A percentile compares a stretch with the other conserved stretches of the same genome.
These are phyloP conservation scores for Lipomyces sp. DNA, from an alignment of 805 yeast species.

Conservation along the genomic window DNA sequence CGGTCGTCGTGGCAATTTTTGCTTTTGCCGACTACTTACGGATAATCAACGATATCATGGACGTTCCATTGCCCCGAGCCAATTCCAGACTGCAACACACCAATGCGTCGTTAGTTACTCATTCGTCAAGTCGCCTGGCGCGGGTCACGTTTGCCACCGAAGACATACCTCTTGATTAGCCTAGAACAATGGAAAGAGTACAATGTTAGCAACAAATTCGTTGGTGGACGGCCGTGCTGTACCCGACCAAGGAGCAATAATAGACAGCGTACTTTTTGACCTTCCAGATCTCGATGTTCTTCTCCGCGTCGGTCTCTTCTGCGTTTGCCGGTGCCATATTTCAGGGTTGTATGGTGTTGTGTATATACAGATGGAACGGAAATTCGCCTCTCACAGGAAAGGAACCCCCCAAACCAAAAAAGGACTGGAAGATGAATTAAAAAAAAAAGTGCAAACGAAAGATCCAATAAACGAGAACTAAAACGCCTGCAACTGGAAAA, in stretches of 20 bases:
- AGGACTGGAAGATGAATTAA: too few relatives aligned
- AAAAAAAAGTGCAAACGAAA: too few relatives aligned
- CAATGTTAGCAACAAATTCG: neutral
- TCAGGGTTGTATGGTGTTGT: too few relatives aligned
- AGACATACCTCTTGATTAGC: slow-evolving; percentile 36
- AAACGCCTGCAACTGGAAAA: too few relatives aligned
- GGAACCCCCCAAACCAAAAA: too few relatives aligned
- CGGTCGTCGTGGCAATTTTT: slow-evolving; percentile 35
- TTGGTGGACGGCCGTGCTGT: slow-evolving; percentile 36
- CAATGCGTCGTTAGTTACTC: neutral
- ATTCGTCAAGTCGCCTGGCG: neutral
- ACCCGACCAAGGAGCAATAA: neutral
- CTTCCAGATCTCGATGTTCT: slow-evolving; percentile 98
- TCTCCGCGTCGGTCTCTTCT: slow-evolving; percentile 74
- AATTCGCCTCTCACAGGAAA: too few relatives aligned
- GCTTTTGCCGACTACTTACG: slow-evolving; percentile 16
- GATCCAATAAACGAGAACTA: too few relatives aligned
- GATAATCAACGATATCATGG: slow-evolving; percentile 94
- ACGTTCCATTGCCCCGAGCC: slow-evolving; percentile 98
- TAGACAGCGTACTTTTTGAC: slow-evolving; percentile 60
- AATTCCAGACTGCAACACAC: slow-evolving; percentile 57
- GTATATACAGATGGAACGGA: too few relatives aligned
- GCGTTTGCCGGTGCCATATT: slow-evolving; percentile 39
- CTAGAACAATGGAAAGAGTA: slow-evolving; percentile 7
- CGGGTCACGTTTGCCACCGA: too few relatives aligned